A percentile compares a stretch with the other conserved stretches of the same genome.
phyloP scores from a whole-genome alignment of 2,329 filamentous ascomycete genomes.

The Aspergillus pseudoviridinutans region DNA sequence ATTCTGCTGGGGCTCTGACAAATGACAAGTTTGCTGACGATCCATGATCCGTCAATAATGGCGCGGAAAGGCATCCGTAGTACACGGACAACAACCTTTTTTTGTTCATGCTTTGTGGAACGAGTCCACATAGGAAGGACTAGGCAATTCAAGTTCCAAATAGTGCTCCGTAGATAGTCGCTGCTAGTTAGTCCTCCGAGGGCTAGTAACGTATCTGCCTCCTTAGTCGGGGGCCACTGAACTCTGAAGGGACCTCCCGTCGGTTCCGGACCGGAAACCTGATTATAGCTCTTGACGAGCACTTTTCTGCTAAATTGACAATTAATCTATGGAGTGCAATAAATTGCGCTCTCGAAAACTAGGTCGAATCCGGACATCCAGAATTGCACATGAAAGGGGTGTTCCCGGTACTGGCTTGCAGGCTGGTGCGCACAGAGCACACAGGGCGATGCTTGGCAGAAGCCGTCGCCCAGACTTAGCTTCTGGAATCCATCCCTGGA shows the following conservation, averaged over 20 bases:
- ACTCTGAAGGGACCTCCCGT: constrained; percentile 5
- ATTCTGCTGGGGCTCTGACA: not conserved
- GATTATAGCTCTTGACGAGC: not conserved
- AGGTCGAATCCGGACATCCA: not conserved
- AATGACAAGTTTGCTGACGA: not conserved
- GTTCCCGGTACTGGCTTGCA: not conserved
- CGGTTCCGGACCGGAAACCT: not conserved
- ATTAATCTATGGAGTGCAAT: not conserved
- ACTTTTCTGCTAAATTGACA: not conserved
- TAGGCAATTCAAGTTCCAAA: not conserved
- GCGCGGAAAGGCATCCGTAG: not conserved
- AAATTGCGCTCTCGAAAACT: not conserved
- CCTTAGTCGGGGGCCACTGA: not conserved
- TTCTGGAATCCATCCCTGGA: not conserved
- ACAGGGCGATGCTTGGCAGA: constrained; percentile 3
- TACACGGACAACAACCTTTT: not conserved
- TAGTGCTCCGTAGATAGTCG: not conserved
- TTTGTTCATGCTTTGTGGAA: not conserved
- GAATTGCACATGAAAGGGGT: not conserved
- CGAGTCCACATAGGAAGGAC: not conserved
- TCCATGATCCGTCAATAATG: not conserved
- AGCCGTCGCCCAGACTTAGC: constrained; percentile 1
- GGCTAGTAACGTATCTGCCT: not conserved
- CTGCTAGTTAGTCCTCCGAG: not conserved
- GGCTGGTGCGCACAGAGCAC: not conserved